Evolutionary conservation across 78 protist genomes (phyloP).

Genomic region (Dictyostelium brefeldianum): DNA sequence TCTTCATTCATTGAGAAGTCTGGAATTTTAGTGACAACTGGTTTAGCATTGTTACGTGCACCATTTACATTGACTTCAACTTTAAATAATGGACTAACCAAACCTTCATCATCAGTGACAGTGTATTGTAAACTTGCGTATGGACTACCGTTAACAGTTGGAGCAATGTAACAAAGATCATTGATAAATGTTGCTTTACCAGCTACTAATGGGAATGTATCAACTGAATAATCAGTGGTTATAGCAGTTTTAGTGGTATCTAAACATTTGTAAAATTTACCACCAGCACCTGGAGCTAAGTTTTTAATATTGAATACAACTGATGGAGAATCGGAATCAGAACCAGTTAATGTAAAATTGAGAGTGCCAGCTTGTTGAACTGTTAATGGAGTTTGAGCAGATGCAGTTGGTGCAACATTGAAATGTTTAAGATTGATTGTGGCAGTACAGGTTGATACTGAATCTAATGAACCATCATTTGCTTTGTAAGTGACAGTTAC

Average conservation of each 20-base stretch:
- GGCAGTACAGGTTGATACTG: background rate
- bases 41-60: background rate
- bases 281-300: background rate
- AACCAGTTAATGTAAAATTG: background rate
- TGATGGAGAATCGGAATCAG: background rate
- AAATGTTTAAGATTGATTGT: background rate
- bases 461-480: slow-evolving; percentile 34
- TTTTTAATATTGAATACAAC: background rate
- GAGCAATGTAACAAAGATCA: background rate
- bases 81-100: background rate
- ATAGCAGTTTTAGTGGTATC: background rate
- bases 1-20: background rate
- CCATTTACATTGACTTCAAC: slow-evolving; percentile 26
- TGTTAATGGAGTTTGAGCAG: background rate
- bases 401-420: slow-evolving; percentile 25
- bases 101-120: background rate
- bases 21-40: slow-evolving; percentile 27
- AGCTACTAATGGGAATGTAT: background rate
- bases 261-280: background rate
- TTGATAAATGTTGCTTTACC: background rate
- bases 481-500: background rate
- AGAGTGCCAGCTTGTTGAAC: background rate
- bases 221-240: background rate
- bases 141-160: background rate
- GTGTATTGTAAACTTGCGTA: background rate